Percentiles rank a stretch among this genome's conserved stretches.
phyloP scores from a whole-genome alignment of 1,139 yeast species.

The Blastobotrys arbuscula region DNA sequence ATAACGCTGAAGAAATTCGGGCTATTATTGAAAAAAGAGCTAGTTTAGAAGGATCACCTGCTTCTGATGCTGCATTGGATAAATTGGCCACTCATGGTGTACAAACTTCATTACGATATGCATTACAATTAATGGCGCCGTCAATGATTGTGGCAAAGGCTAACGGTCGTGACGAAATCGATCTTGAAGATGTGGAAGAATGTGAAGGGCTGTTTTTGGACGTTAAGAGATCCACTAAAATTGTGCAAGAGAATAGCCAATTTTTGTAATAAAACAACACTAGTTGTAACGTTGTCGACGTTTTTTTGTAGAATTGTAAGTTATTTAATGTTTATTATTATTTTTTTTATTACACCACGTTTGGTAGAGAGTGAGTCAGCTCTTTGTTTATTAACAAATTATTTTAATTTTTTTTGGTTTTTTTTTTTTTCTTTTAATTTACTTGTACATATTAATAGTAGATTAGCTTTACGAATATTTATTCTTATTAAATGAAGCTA shows the following conservation, averaged over 20 bases:
- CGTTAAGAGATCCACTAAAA: constrained; percentile 75
- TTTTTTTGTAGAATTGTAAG: not conserved
- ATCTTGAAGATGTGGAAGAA: constrained; percentile 72
- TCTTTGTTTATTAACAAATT: too few relatives aligned
- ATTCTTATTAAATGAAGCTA: too few relatives aligned
- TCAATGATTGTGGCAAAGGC: constrained; percentile 77
- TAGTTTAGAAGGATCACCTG: constrained; percentile 60
- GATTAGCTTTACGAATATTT: too few relatives aligned
- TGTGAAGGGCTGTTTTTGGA: constrained; percentile 82
- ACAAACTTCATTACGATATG: constrained; percentile 79
- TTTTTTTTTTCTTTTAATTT: not conserved
- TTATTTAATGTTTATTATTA: not conserved
- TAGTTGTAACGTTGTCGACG: not conserved
- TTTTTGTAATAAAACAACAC: constrained; percentile 24
- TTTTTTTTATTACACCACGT: too few relatives aligned
- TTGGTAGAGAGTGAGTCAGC: too few relatives aligned
- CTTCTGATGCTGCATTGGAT: constrained; percentile 64
- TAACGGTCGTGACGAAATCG: constrained; percentile 66
- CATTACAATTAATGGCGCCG: constrained; percentile 85
- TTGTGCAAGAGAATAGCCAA: constrained; percentile 46
- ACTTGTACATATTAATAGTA: too few relatives aligned
- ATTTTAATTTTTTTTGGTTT: too few relatives aligned
- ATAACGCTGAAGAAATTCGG: constrained; percentile 74
- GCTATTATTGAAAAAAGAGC: constrained; percentile 80
- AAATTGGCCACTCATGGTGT: constrained; percentile 67